Base-by-base conservation (phyloP, 192 early-diverging fungal species). In the Phycomyces nitens region DNA sequence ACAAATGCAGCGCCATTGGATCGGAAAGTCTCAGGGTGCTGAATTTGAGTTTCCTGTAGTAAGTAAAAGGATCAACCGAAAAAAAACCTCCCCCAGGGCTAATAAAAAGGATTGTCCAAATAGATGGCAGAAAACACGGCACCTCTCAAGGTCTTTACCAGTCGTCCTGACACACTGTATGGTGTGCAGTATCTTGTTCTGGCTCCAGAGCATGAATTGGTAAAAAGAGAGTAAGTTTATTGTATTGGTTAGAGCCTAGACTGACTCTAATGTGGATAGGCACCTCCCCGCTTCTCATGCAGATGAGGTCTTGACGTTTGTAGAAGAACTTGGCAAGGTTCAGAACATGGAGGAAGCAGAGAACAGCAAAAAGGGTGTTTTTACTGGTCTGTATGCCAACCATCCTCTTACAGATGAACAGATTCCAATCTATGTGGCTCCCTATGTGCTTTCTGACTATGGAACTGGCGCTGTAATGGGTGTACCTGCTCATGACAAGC, bases 1-100 rank as follows among this genome's bases (percentile, higher is more conserved):
- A 63, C 80, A 83, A 53, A 90, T 93, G 83, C 96, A 98, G 68
- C 42, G 77, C 22, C 89, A 95, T 72, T 98, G 96, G 96, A 98
- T 98, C 41, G 92, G 94, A 3, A 89, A 88, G 61, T 91, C 89
- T 12, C 80, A 81, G 34, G 94, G 95, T 27, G 88, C 87, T 5
- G 86, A 90, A 58, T 82, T 92, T 62, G 76, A 77, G 29, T 92
- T 90, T 64, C 12, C 12, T 20, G 63, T 85, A 43, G 70, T 81
- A 65, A 60, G 56, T 22, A 62, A 56, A 50, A 29, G 34, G 47
- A 22, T 0, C 9, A 40, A 22, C 5, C 14, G 26, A 47, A 9
- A 12, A 9, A 44, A 14, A 27, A 43, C 38, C n/a, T n/a, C n/a
- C n/a, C n/a, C n/a, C n/a, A n/a, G n/a, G 16, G 8, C 55, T 15